Base-by-base conservation (phyloP, 768 basidiomycete species). In the Mycena haematopus region DNA sequence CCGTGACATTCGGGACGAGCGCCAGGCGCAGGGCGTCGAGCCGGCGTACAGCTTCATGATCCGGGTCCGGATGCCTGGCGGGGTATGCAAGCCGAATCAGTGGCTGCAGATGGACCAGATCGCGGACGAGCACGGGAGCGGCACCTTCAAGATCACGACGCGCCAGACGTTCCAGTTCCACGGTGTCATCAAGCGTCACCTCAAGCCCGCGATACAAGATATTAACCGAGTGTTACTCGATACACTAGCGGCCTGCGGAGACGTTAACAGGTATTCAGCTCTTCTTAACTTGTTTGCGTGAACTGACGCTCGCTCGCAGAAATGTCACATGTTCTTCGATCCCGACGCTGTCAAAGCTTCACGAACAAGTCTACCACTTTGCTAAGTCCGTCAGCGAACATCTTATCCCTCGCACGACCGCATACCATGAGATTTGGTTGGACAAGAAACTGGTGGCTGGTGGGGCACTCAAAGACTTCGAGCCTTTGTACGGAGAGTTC, bases 121-220 rank as follows among this genome's bases (percentile, higher is more conserved):
- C 69, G 87, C 97, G 56, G 97, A 99, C 73, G 93, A 95, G 74
- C 93, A 95, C 74, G 97, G 95, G 7, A 91, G 87, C 63, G 88
- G 91, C 49, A 94, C 96, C 6, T 91, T 99, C 80, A 99, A 99
- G 82, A 89, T 99, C 67, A 99, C 97, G 50, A 99, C 97, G 35
- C 84, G 97, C 65, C 88, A 95, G 75, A 99, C 97, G 11, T 99
- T 99, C 90, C 97, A 99, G 78, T 99, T 97, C 84, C 97, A 99
- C 75, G 97, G 97, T 58, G 93, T 99, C 69, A 94, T 99, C 80
- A 99, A 99, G 82, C 85, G 85, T 65, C 95, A 99, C 74, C 77
- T 99, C 75, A 99, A 99, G 78, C 89, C 92, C 31, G 92, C 95
- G 19, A 98, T 99, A 66, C 96, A 97, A 78, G 93, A 88, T 57